Percentiles rank a stretch among this genome's conserved stretches.
phyloP scores from a whole-genome alignment of 169 alveolate species.

The Amoebophrya sp. region DNA sequence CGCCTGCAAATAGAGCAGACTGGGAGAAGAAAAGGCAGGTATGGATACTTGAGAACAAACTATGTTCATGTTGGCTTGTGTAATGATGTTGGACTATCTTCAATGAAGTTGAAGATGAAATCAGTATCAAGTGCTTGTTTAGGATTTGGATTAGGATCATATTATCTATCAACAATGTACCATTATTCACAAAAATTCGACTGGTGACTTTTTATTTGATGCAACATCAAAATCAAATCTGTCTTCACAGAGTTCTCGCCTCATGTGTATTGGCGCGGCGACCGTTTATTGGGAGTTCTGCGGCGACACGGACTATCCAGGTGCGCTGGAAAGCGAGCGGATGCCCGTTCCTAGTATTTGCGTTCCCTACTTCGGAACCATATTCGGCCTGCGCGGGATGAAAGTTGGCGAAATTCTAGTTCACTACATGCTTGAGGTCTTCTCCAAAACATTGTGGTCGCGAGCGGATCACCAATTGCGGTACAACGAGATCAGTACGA shows the following conservation, averaged over 20 bases:
- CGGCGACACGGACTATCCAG: neutral
- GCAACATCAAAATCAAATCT: neutral
- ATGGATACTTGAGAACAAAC: too few relatives aligned
- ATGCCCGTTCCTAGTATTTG: neutral
- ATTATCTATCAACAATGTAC: neutral
- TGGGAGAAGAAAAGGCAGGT: too few relatives aligned
- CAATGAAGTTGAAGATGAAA: neutral
- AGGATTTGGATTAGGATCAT: neutral
- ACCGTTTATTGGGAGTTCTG: neutral
- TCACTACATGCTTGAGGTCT: neutral
- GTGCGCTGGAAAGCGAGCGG: neutral
- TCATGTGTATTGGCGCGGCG: neutral
- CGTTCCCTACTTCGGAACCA: slow-evolving; percentile 5
- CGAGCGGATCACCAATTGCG: neutral
- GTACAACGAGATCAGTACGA: neutral
- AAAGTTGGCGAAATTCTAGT: neutral
- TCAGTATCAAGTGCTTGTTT: neutral
- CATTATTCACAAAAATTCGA: neutral
- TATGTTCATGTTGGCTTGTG: too few relatives aligned
- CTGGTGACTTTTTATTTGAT: neutral
- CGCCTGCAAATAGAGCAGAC: too few relatives aligned
- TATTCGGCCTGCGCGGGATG: neutral
- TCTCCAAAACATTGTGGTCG: neutral
- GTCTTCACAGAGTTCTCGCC: neutral
- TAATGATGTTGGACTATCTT: too few relatives aligned